Evolutionary conservation across 257 asterid genomes (phyloP).

Genomic region (Gentiana straminea): DNA sequence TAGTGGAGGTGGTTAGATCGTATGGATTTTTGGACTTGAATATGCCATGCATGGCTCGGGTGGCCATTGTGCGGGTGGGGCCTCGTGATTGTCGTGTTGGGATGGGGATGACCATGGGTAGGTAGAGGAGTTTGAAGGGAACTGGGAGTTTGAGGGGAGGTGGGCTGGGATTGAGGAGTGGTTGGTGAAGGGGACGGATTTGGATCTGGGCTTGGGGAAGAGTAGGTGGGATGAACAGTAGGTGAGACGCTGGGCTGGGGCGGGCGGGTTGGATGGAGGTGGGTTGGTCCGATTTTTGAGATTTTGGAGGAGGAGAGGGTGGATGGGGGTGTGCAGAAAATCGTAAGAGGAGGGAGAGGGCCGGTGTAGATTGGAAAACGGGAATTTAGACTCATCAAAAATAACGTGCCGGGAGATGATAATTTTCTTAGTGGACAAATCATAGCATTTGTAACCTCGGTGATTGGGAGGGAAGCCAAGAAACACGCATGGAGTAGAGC

Average conservation of each 20-base stretch:
- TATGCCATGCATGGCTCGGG: too few species aligned
- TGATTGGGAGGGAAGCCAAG: too few species aligned
- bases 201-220: background rate
- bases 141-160: background rate
- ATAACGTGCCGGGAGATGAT: background rate
- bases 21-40: too few species aligned
- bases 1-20: too few species aligned
- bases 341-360: background rate
- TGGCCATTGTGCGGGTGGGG: too few species aligned
- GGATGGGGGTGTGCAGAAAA: background rate
- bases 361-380: background rate
- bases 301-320: background rate
- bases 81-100: too few species aligned
- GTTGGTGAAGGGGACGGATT: background rate
- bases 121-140: too few species aligned
- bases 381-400: background rate
- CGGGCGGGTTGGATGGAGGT: background rate
- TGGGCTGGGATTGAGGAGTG: background rate
- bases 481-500: constrained; percentile 6
- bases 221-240: background rate
- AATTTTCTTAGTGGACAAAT: background rate
- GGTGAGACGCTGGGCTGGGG: background rate
- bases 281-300: background rate
- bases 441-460: too few species aligned
- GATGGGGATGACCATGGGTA: too few species aligned